Evolutionary conservation across 371 early-diverging fungal genomes (phyloP), one percentile per base, ranked within the genome.

Genomic region (Rhizomucor miehei): DNA sequence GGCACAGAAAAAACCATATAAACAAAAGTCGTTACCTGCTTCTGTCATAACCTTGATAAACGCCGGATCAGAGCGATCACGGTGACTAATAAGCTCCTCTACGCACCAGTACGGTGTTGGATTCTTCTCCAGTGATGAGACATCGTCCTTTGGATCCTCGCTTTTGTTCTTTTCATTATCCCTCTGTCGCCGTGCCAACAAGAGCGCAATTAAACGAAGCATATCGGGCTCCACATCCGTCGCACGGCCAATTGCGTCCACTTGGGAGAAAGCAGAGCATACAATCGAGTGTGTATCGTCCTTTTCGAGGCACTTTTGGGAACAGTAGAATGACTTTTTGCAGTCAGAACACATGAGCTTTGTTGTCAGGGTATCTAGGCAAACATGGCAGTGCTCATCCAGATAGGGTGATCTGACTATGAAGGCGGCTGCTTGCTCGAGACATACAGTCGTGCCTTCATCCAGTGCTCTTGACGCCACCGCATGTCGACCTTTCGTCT

Each of bases 401-500:
- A 79, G 40, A 53, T 69, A 78, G 20, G 70, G 66, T 34, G 77
- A 69, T 54, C 84, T 79, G 49, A 88, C 86, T 10, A 89, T 77
- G 38, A 72, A 71, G 0, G 80, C 77, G 1, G 80, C 63, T 6
- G 85, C 82, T 54, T 69, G 57, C 58, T 89, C 89, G 10, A 65
- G 55, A 39, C 77, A 65, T 4, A 87, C 65, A 14, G 74, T 65
- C 2, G 71, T 70, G 6, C 89, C 89, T 29, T 78, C 66, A 14
- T 60, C 51, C 6, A 89, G 57, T 24, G 69, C 65, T 34, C 63
- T 51, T 12, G 70, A 44, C 0, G 89, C 85, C n/a, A 79, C 74
- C 2, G 81, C 80, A 56, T 85, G 83, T 1, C 85, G 80, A 8
- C 88, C 89, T 67, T 83, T 86, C 46, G 79, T 66, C 36, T 66